Conservation (phyloP, 1,284 basidiomycete genomes). For the Rhizoctonia solani region DNA sequence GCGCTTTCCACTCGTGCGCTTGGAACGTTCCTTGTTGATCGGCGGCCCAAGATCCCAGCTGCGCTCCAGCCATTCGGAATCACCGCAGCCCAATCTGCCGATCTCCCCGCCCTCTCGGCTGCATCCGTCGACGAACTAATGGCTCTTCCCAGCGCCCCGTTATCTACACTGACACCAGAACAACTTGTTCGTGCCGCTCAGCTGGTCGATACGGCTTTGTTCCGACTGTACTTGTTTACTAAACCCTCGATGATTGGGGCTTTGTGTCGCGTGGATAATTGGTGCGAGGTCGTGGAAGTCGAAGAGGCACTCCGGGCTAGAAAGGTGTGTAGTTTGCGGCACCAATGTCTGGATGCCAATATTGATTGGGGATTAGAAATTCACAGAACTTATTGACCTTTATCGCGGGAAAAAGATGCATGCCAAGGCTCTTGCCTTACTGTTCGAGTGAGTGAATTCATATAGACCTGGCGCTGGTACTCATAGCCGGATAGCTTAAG, state of each 20-base stretch:
- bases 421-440: conserved; percentile 78
- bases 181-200: conserved; percentile 87
- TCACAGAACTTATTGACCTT: conserved; percentile 85
- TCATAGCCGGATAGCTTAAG: conserved; percentile 60
- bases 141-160: conserved; percentile 68
- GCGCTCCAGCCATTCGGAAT: conserved; percentile 73
- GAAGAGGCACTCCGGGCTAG: conserved; percentile 83
- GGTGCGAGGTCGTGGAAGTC: conserved; percentile 96
- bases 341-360: not conserved
- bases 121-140: conserved; percentile 74
- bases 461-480: not conserved
- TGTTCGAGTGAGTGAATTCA: conserved; percentile 69
- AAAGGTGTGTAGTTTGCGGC: conserved; percentile 58
- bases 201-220: conserved; percentile 92
- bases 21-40: conserved; percentile 63
- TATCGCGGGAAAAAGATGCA: conserved; percentile 98
- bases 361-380: conserved; percentile 64
- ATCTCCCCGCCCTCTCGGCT: conserved; percentile 66
- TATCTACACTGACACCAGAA: conserved; percentile 71
- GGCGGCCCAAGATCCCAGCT: conserved; percentile 79
- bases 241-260: conserved; percentile 84
- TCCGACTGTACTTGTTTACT: conserved; percentile 89
- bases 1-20: conserved; percentile 23
- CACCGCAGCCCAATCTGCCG: conserved; percentile 67
- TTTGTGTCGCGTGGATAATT: conserved; percentile 90